Conservation (phyloP, 495 filamentous ascomycete genomes). For the Penicillium maclennaniae region DNA sequence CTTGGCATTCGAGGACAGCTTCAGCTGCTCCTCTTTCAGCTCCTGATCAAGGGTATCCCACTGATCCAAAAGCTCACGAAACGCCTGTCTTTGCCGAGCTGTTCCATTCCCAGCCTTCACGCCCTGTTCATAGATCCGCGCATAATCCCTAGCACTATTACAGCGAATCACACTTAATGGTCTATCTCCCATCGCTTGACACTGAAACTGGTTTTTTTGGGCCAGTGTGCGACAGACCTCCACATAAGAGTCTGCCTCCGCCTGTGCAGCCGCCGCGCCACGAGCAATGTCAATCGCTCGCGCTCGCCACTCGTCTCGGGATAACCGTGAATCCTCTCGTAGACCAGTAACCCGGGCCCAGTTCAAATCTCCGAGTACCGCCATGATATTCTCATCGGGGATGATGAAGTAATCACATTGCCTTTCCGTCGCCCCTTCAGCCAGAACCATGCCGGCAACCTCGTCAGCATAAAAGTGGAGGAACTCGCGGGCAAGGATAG, state of each 20-base stretch:
- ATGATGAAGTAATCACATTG: conserved; percentile 28
- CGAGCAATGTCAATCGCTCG: conserved; percentile 33
- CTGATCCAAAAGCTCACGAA: conserved; percentile 30
- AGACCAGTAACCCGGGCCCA: conserved; percentile 33
- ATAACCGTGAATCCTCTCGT: conserved; percentile 20
- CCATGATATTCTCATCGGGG: conserved; percentile 29
- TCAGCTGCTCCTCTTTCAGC: conserved; percentile 44
- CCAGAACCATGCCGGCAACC: conserved; percentile 39
- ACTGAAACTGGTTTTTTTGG: conserved; percentile 32
- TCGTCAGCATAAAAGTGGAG: conserved; percentile 30
- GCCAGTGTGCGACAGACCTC: conserved; percentile 25
- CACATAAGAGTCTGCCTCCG: conserved; percentile 14
- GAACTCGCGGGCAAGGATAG: conserved; percentile 46
- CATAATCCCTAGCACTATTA: conserved; percentile 28
- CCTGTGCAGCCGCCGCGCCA: conserved; percentile 16
- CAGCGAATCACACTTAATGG: conserved; percentile 41
- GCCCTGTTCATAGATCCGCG: conserved; percentile 30
- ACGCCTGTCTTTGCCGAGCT: conserved; percentile 23
- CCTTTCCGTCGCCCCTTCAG: conserved; percentile 37
- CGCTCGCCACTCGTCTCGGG: conserved; percentile 33
- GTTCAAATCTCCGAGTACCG: conserved; percentile 30
- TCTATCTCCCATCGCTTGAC: conserved; percentile 24
- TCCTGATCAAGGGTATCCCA: conserved; percentile 36
- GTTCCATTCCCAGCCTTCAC: conserved; percentile 35
- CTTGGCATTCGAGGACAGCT: conserved; percentile 31